A percentile compares a stretch with the other conserved stretches of the same genome.
These are phyloP conservation scores for Aspergillus tubingensis DNA, from an alignment of 2,329 filamentous ascomycete species.

Conservation along the genomic window DNA sequence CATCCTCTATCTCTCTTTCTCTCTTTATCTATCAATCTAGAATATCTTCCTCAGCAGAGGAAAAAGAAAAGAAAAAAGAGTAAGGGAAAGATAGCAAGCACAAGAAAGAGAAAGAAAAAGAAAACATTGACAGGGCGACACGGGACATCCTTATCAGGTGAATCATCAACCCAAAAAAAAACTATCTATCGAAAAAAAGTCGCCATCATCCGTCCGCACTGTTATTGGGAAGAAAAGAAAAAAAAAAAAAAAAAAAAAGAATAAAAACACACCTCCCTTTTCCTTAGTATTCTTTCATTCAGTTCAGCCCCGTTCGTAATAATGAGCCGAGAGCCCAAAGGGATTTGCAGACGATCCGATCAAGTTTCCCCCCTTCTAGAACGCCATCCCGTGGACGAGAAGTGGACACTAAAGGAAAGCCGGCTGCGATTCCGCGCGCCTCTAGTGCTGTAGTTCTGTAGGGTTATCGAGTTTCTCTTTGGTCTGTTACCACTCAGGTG, in stretches of 20 bases:
- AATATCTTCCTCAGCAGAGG: too few relatives aligned
- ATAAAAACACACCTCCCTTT: too few relatives aligned
- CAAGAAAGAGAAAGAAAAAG: neutral
- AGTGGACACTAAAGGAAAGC: neutral
- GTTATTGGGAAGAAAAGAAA: too few relatives aligned
- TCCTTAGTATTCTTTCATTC: too few relatives aligned
- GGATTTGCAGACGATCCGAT: conserved; percentile 5
- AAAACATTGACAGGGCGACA: neutral
- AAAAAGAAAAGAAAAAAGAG: too few relatives aligned
- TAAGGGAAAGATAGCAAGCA: neutral
- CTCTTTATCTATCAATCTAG: too few relatives aligned
- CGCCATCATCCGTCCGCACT: too few relatives aligned
- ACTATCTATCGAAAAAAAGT: too few relatives aligned
- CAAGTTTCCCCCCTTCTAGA: conserved; percentile 10
- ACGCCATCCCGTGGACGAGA: conserved; percentile 7
- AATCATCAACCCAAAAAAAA: too few relatives aligned
- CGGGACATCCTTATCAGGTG: neutral
- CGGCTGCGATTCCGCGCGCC: conserved; percentile 9
- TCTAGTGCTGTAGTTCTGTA: too few relatives aligned
- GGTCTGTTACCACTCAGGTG: neutral
- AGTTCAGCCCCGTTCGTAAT: neutral
- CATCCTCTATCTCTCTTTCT: too few relatives aligned
- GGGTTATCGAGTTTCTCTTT: neutral
- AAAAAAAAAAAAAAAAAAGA: too few relatives aligned
- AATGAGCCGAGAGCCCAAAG: neutral